Evolutionary conservation across 139 green algal species (phyloP).

Genomic region (Gonium pectorale): DNA sequence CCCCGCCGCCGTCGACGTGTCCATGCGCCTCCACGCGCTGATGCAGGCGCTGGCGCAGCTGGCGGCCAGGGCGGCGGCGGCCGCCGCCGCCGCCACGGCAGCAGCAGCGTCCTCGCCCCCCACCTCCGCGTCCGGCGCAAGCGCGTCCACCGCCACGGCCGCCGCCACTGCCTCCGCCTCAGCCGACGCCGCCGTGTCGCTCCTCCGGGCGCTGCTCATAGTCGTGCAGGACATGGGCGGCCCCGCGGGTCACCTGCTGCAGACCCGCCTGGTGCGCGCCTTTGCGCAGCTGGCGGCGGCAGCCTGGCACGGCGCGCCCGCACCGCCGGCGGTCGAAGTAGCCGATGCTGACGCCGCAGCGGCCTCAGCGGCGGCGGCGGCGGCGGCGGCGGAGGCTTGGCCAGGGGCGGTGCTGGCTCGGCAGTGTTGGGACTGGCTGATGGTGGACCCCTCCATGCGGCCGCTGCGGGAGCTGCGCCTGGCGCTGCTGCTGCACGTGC

Average conservation of each 20-base stretch:
- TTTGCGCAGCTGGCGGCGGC: slow-evolving; percentile 8
- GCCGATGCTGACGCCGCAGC: not conserved
- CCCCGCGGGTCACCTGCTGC: slow-evolving; percentile 15
- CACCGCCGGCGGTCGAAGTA: not conserved
- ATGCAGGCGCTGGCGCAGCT: slow-evolving; percentile 8
- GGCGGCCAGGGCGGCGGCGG: not conserved
- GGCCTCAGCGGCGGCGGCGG: not conserved
- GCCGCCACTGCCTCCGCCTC: no score
- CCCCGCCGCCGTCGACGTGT: slow-evolving; percentile 20
- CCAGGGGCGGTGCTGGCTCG: not conserved
- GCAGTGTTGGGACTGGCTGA: slow-evolving; percentile 5
- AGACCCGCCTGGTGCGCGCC: not conserved
- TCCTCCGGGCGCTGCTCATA: not conserved
- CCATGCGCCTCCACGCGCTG: slow-evolving; percentile 14
- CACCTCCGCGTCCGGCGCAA: no score
- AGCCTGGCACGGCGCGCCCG: slow-evolving; percentile 6
- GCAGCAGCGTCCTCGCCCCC: no score
- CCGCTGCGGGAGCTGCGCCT: not conserved
- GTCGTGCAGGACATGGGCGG: slow-evolving; percentile 38
- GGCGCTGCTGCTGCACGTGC: slow-evolving; percentile 22
- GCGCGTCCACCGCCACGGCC: no score
- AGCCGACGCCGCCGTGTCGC: not conserved
- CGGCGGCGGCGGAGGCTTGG: not conserved
- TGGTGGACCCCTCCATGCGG: not conserved
- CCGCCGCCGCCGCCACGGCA: not conserved